A percentile compares a stretch with the other conserved stretches of the same genome.
Evolutionary conservation across 768 basidiomycete genomes (phyloP).

Genomic region (Podaxis sp.): DNA sequence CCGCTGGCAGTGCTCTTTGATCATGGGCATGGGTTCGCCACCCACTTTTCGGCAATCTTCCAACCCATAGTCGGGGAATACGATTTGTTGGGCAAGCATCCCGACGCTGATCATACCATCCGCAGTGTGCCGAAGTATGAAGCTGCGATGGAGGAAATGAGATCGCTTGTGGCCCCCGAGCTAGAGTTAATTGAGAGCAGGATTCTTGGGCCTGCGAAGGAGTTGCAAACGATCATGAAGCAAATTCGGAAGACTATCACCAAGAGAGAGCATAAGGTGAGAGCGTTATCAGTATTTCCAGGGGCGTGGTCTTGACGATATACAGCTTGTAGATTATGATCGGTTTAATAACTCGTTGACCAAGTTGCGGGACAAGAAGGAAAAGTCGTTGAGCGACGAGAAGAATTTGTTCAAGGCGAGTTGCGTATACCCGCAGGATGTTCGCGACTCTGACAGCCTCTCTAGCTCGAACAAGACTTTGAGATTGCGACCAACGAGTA

Average conservation of each 20-base stretch:
- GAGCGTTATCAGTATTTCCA: constrained; percentile 17
- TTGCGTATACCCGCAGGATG: constrained; percentile 6
- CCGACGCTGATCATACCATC: constrained; percentile 75
- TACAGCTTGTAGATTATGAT: constrained; percentile 87
- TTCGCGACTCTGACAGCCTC: constrained; percentile 19
- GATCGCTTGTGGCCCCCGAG: constrained; percentile 78
- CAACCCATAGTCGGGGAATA: constrained; percentile 74
- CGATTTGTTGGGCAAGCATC: constrained; percentile 76
- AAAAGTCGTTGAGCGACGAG: constrained; percentile 93
- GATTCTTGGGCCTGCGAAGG: constrained; percentile 83
- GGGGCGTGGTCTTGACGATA: not conserved
- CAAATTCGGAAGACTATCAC: constrained; percentile 90
- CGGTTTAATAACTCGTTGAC: constrained; percentile 94
- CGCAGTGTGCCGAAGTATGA: constrained; percentile 74
- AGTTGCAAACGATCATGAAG: constrained; percentile 85
- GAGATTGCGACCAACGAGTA: constrained; percentile 91
- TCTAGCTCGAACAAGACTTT: constrained; percentile 92
- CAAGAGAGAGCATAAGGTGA: constrained; percentile 94
- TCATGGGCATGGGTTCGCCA: constrained; percentile 59
- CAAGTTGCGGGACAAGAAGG: constrained; percentile 97
- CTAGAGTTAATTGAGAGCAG: constrained; percentile 91
- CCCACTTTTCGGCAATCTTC: constrained; percentile 64
- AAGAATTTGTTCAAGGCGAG: constrained; percentile 93
- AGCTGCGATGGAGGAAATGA: constrained; percentile 78
- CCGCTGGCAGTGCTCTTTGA: constrained; percentile 58